Evolutionary conservation across 805 yeast genomes (phyloP), one percentile per base, ranked within the genome.

Genomic region (Candida vaughaniae): DNA sequence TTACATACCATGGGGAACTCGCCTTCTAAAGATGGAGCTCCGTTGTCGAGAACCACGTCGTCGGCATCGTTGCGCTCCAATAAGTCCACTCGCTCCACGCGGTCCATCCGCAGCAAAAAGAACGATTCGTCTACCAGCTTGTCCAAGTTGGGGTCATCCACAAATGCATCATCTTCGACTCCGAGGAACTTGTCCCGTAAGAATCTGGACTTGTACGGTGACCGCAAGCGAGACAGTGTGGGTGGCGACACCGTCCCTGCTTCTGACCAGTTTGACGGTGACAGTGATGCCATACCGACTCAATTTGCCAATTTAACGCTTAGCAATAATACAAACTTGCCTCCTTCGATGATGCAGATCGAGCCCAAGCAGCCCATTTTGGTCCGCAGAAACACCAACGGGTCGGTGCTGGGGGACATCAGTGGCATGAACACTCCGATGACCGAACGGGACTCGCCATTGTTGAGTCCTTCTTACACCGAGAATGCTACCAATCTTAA

Each of bases 361-460:
- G 84, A 75, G 48, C 91, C 93, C 14, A 82, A 78, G 49, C 79
- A 80, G 36, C 90, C 93, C 2, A 85, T 85, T 41, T 68, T 85
- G 48, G 69, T 80, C 46, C 68, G 78, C 36, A 60, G 78, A 45
- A 71, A 72, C 45, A 69, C 70, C 33, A 69, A 66, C 47, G 75
- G 71, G 18, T 46, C 53, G 18, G n/a, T 43, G 2, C 29, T 22
- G 14, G 29, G 42, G 6, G 37, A 29, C 17, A 6, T 23, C 30
- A 23, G 27, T 22, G 19, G 19, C 5, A 6, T 28, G 9, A 12
- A 16, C 11, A 15, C 20, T 7, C 6, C 25, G 6, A 6, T 11
- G 12, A 17, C 33, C 8, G 14, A 6, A 15, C 8, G 12, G 6
- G 18, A 31, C 18, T 31, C 39, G 8, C 36, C 40, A 3, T 23